A percentile compares a stretch with the other conserved stretches of the same genome.
phyloP scores from a whole-genome alignment of 805 yeast genomes.

The Sugiyamaella smithiae region DNA sequence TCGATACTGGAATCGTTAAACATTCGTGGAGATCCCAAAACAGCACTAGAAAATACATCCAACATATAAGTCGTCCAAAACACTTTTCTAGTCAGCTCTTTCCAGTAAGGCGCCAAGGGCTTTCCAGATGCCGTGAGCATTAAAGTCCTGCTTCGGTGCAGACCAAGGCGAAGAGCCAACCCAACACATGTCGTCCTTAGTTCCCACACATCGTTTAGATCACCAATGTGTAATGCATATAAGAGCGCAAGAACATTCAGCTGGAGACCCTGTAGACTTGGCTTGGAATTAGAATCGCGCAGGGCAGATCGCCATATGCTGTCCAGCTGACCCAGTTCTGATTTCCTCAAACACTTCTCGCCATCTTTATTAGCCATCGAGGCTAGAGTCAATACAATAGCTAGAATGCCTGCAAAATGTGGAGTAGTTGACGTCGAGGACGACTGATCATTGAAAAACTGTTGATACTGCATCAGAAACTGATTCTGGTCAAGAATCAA shows the following conservation, averaged over 20 bases:
- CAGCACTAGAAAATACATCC: slow-evolving; percentile 71
- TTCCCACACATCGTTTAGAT: slow-evolving; percentile 68
- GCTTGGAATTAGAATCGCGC: slow-evolving; percentile 2
- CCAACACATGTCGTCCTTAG: slow-evolving; percentile 71
- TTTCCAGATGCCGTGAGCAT: slow-evolving; percentile 67
- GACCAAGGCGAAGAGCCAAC: slow-evolving; percentile 80
- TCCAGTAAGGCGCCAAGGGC: slow-evolving; percentile 63
- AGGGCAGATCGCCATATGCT: slow-evolving; percentile 5
- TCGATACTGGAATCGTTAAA: slow-evolving; percentile 79
- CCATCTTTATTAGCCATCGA: slow-evolving; percentile 24
- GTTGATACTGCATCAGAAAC: slow-evolving; percentile 60
- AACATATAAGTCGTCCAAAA: slow-evolving; percentile 83
- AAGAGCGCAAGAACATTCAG: slow-evolving; percentile 64
- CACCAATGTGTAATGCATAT: slow-evolving; percentile 71
- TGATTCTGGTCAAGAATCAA: slow-evolving; percentile 69
- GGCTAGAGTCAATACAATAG: slow-evolving; percentile 31
- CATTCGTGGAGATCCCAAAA: slow-evolving; percentile 78
- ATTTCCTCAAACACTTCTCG: neutral
- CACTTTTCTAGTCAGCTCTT: slow-evolving; percentile 74
- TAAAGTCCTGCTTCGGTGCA: slow-evolving; percentile 77
- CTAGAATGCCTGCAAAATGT: slow-evolving; percentile 28
- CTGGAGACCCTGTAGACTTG: slow-evolving; percentile 44
- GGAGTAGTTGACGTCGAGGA: slow-evolving; percentile 1
- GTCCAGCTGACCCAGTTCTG: slow-evolving; percentile 3
- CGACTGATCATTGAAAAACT: slow-evolving; percentile 30